Base-by-base conservation (phyloP, 768 basidiomycete genomes). In the Mycena indigotica region DNA sequence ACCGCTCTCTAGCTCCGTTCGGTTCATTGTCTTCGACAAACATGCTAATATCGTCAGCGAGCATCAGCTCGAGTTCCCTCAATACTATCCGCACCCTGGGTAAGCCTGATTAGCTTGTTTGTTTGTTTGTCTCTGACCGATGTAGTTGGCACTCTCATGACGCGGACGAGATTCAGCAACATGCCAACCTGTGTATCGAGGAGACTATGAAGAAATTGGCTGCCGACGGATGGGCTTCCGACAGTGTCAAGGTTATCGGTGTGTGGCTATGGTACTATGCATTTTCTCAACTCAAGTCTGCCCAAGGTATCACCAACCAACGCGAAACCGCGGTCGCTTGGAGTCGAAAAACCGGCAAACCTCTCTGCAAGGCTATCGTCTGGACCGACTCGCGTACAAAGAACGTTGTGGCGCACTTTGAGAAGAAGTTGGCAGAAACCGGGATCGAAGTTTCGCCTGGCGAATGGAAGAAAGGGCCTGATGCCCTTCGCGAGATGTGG, bases 381-480 rank as follows among this genome's bases (percentile, higher is more conserved):
- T 99, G 97, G 97, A 88, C 90, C 58, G 97, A 99, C 71, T 87
- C 87, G n/a, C 85, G 97, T 49, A 98, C 93, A 54, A 92, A 90
- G 65, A 84, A 86, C 63, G 83, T 84, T 3, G 94, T 98, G 17
- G 84, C 86, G n/a, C 84, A 89, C 64, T 92, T 84, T 63, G 84
- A 91, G 70, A 78, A 84, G 50, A 84, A 89, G 67, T 80, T 97
- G 28, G 72, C 81, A 55, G 78, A 80, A n/a, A 78, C 80, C 8
- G 95, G 95, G 5, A 83, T 97, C 57, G 84, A 94, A 67, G 80
- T 89, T 51, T 71, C 80, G 30, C 73, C 81, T 23, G 90, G 89
- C 28, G 75, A 79, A 44, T 83, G 84, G 75, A 84, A 82, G 71
- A 89, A 84, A 66, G 93, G 91, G 8, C 73, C 81, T 53, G 88